Percentiles rank a stretch among this genome's conserved stretches.
Conservation (phyloP, 2,329 filamentous ascomycete genomes). For the Nectriaceae sp. region DNA sequence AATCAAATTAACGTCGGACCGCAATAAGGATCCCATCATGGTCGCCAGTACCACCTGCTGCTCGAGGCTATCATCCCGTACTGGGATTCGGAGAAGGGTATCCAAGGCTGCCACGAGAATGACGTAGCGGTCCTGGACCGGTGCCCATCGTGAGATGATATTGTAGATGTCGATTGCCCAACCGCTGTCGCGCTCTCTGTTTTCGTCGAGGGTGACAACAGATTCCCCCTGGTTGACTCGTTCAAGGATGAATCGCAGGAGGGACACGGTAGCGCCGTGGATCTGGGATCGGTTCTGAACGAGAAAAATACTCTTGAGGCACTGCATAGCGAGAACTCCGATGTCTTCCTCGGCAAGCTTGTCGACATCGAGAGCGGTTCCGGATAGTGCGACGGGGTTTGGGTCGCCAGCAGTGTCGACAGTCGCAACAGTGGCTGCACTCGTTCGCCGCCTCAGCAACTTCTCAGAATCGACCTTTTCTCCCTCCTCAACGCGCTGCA, state of each 20-base stretch:
- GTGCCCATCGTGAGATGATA: slow-evolving; percentile 81
- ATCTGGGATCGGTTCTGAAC: slow-evolving; percentile 82
- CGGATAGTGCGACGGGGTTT: slow-evolving; percentile 72
- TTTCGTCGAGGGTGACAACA: slow-evolving; percentile 51
- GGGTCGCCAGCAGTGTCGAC: slow-evolving; percentile 62
- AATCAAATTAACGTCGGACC: slow-evolving; percentile 90
- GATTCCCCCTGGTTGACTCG: slow-evolving; percentile 53
- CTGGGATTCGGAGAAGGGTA: slow-evolving; percentile 65
- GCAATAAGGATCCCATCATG: slow-evolving; percentile 79
- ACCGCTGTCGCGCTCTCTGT: slow-evolving; percentile 51
- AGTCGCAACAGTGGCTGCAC: slow-evolving; percentile 74
- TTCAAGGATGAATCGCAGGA: slow-evolving; percentile 74
- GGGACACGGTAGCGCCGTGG: slow-evolving; percentile 70
- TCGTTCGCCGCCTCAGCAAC: slow-evolving; percentile 68
- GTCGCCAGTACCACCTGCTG: slow-evolving; percentile 75
- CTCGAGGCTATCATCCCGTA: slow-evolving; percentile 70
- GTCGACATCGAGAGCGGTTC: slow-evolving; percentile 84
- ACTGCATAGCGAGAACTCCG: slow-evolving; percentile 79
- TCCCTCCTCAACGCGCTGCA: slow-evolving; percentile 65
- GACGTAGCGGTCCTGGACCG: slow-evolving; percentile 91
- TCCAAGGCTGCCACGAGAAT: slow-evolving; percentile 85
- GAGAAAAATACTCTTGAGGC: slow-evolving; percentile 82
- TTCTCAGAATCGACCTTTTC: slow-evolving; percentile 70
- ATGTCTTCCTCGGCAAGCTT: slow-evolving; percentile 88
- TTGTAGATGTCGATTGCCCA: slow-evolving; percentile 86